Evolutionary conservation across 345 rosid species (phyloP), one percentile per base, ranked within the genome.

Genomic region (Eucalyptus marginata): DNA sequence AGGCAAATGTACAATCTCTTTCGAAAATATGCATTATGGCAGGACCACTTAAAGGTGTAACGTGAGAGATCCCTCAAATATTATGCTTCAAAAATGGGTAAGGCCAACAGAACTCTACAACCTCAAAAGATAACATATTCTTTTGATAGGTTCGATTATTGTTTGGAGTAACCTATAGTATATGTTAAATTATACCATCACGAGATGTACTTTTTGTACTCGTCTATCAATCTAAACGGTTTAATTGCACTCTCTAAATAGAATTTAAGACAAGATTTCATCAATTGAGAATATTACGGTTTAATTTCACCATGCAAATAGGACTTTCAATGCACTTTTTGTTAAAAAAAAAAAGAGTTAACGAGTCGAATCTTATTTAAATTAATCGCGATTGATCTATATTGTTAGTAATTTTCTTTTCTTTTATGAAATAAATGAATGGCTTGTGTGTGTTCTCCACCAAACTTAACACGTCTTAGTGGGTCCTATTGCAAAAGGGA

Each of bases 191-290:
- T 29, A 59, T 12, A 59, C n/a, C 7, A 59, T 12, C 3, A 59
- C 3, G 0, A 27, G 8, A 59, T 12, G n/a, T 27, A 12, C 66
- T 25, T 59, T 59, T 59, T 27, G 7, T 12, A 59, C 16, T 12
- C 0, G 1, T 59, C 14, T 11, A 59, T 25, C 0, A 4, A 59
- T 27, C 2, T 59, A 27, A 59, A 59, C 3, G 2, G n/a, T 59
- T 27, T 29, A 13, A 3, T 59, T 59, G 8, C 15, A 12, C 56
- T 27, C 7, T 59, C 1, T 2, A 3, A 59, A 27, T 59, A 59
- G 7, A 27, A 59, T 27, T 59, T 59, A 27, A 59, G n/a, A 13
- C 31, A 3, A 5, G 16, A 59, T 59, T 59, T 0, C 66, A 25
- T 59, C 31, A 11, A 59, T 59, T 29, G 1, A 59, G 68, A 59